Percentiles rank a stretch among this genome's conserved stretches.
Evolutionary conservation across 352 stramenopile genomes (phyloP).

Genomic region (Pythium plurisporium): DNA sequence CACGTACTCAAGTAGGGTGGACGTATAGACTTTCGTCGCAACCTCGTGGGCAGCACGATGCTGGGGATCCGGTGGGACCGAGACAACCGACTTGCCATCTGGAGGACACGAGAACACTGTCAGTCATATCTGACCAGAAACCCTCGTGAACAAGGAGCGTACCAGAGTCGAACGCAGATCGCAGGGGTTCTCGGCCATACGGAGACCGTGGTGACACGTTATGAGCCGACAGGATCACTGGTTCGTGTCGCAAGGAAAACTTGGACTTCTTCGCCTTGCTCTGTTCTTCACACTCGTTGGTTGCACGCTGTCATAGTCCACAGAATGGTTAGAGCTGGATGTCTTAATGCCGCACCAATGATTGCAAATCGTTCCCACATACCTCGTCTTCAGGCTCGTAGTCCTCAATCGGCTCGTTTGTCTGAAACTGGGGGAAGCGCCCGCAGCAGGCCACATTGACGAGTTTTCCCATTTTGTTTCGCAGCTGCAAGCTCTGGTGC

Average conservation of each 20-base stretch:
- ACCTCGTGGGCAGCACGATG: conserved; percentile 22
- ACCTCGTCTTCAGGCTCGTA: conserved; percentile 2
- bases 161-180: conserved; percentile 32
- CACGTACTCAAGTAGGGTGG: conserved; percentile 27
- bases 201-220: conserved; percentile 18
- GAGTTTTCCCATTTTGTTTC: background rate
- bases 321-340: background rate
- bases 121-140: too few species aligned
- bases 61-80: conserved; percentile 25
- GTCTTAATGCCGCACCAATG: too few species aligned
- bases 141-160: too few species aligned
- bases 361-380: background rate
- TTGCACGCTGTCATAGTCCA: background rate
- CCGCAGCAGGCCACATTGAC: conserved; percentile 3
- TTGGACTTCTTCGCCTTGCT: conserved; percentile 1
- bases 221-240: conserved; percentile 9
- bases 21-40: conserved; percentile 28
- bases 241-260: background rate
- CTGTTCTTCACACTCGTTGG: background rate
- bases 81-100: conserved; percentile 27
- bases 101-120: too few species aligned
- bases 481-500: conserved; percentile 5
- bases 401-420: background rate
- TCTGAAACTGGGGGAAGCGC: background rate
- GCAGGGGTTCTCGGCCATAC: conserved; percentile 8